Evolutionary conservation across 2,329 filamentous ascomycete genomes (phyloP).

Genomic region (Rhinocladiella mackenziei): DNA sequence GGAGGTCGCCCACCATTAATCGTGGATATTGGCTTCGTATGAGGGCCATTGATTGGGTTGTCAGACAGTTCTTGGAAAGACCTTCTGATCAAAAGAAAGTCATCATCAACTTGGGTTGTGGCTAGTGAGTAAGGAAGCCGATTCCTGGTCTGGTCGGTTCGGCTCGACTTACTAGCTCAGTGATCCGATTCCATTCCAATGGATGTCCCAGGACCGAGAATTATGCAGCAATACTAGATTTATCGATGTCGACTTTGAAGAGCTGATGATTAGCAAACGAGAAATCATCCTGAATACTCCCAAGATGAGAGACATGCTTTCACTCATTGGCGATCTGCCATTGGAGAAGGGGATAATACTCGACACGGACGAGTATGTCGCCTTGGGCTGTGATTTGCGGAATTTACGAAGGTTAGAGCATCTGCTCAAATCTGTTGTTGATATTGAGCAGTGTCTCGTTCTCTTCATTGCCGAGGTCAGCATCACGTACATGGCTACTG

Average conservation of each 20-base stretch:
- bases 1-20: conserved; percentile 84
- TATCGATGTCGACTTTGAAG: conserved; percentile 29
- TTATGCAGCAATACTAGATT: conserved; percentile 33
- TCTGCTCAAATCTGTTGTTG: conserved; percentile 56
- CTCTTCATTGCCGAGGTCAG: conserved; percentile 88
- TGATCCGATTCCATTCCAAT: conserved; percentile 83
- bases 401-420: conserved; percentile 59
- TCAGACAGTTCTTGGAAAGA: conserved; percentile 67
- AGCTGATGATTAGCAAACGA: conserved; percentile 29
- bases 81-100: conserved; percentile 36
- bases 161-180: conserved; percentile 44
- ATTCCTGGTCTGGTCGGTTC: not conserved
- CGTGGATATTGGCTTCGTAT: conserved; percentile 84
- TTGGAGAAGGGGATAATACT: conserved; percentile 18
- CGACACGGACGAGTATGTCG: conserved; percentile 27
- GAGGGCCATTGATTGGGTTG: conserved; percentile 71
- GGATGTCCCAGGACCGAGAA: conserved; percentile 62
- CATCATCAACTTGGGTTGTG: conserved; percentile 29
- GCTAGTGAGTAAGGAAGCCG: conserved; percentile 29
- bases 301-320: conserved; percentile 25
- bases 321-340: conserved; percentile 6
- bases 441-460: conserved; percentile 58
- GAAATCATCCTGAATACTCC: conserved; percentile 28
- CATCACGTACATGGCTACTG: conserved; percentile 79
- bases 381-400: conserved; percentile 47